These are phyloP conservation scores for Mycena capillaripes DNA, from an alignment of 768 basidiomycete genomes.

Conservation along the genomic window DNA sequence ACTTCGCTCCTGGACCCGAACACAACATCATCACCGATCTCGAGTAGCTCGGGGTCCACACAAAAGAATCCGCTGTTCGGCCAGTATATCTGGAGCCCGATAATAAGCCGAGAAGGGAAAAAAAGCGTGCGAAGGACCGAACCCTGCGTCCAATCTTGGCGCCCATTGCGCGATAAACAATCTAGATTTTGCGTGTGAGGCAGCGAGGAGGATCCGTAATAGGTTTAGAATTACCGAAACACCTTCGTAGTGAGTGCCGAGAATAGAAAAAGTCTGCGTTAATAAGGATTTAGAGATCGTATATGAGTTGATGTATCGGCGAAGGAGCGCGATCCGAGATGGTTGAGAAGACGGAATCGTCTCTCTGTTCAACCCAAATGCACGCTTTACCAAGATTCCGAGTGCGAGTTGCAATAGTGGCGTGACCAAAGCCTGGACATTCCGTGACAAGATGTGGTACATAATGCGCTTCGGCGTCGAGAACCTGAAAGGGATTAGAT, in stretches of 20 bases:
- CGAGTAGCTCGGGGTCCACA: conserved; percentile 60
- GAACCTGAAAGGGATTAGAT: conserved; percentile 43
- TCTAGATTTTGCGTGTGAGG: conserved; percentile 32
- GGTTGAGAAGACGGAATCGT: conserved; percentile 45
- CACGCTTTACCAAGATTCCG: conserved; percentile 57
- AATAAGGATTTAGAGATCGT: conserved; percentile 54
- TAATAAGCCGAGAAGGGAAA: neutral
- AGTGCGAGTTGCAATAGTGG: conserved; percentile 53
- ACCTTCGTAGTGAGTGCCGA: conserved; percentile 60
- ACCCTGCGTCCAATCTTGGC: conserved; percentile 58
- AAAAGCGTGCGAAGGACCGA: neutral
- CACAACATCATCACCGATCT: conserved; percentile 64
- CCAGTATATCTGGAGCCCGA: too few relatives aligned
- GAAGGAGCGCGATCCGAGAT: conserved; percentile 40
- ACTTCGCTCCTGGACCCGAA: conserved; percentile 62
- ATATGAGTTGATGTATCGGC: conserved; percentile 54
- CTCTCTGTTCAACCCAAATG: conserved; percentile 51
- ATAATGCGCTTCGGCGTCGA: conserved; percentile 53
- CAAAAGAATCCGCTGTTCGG: conserved; percentile 36
- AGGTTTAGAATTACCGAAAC: conserved; percentile 51
- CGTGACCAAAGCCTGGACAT: conserved; percentile 51
- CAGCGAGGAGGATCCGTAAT: neutral
- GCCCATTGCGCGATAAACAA: conserved; percentile 61
- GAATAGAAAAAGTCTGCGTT: conserved; percentile 52
- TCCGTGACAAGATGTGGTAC: conserved; percentile 54